Evolutionary conservation across 345 rosid species (phyloP).

Genomic region (Aquilaria malaccensis): DNA sequence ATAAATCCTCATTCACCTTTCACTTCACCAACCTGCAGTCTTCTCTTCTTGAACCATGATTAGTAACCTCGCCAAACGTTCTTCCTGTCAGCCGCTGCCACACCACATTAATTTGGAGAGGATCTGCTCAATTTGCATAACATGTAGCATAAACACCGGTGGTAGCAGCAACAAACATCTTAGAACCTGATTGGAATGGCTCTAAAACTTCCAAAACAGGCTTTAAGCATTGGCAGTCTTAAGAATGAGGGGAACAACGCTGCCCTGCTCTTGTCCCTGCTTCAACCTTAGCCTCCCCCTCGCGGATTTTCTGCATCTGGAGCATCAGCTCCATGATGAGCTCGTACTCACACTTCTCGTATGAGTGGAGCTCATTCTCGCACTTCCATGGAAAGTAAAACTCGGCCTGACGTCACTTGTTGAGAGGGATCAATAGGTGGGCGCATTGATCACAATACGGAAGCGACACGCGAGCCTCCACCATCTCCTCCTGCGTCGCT

Average conservation of each 20-base stretch:
- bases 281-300: conserved; percentile 56
- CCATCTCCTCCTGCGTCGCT: conserved; percentile 95
- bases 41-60: too few species aligned
- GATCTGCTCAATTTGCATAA: too few species aligned
- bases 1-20: conserved; percentile 92
- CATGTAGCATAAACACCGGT: too few species aligned
- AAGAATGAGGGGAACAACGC: conserved; percentile 62
- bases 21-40: conserved; percentile 71
- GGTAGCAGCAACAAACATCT: too few species aligned
- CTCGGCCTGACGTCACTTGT: conserved; percentile 95
- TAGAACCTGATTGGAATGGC: too few species aligned
- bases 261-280: conserved; percentile 34
- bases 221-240: conserved; percentile 74
- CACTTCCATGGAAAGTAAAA: conserved; percentile 97
- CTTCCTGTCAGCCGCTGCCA: too few species aligned
- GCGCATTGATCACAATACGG: conserved; percentile 95
- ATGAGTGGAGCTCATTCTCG: conserved; percentile 83
- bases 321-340: conserved; percentile 99
- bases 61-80: too few species aligned
- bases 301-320: conserved; percentile 97
- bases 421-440: conserved; percentile 87
- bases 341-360: conserved; percentile 98
- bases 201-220: not conserved
- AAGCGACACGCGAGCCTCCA: conserved; percentile 64
- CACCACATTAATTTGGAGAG: too few species aligned